Percentiles rank a stretch among this genome's conserved stretches.
phyloP scores from a whole-genome alignment of 2,329 filamentous ascomycete genomes.

The Clarireedia sp. region DNA sequence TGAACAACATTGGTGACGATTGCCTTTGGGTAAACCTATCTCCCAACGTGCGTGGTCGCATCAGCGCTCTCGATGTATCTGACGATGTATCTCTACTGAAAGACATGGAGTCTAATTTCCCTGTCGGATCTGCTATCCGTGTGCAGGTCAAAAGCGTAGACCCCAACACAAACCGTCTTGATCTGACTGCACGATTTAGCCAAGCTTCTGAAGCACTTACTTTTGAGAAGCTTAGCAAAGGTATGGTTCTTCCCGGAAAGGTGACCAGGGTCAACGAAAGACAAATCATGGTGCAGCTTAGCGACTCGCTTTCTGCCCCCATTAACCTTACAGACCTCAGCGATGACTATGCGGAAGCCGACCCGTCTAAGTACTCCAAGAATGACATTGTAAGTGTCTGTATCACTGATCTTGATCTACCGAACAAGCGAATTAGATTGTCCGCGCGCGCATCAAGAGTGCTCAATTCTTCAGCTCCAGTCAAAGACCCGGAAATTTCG shows the following conservation, averaged over 20 bases:
- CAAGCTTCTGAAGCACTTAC: slow-evolving; percentile 48
- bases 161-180: slow-evolving; percentile 62
- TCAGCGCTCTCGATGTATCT: slow-evolving; percentile 75
- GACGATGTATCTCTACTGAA: slow-evolving; percentile 76
- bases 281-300: slow-evolving; percentile 77
- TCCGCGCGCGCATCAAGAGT: slow-evolving; percentile 83
- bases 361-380: slow-evolving; percentile 67
- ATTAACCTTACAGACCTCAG: slow-evolving; percentile 75
- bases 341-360: slow-evolving; percentile 78
- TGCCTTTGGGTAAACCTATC: slow-evolving; percentile 87
- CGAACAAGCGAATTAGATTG: slow-evolving; percentile 76
- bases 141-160: slow-evolving; percentile 73
- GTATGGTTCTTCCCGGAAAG: slow-evolving; percentile 74
- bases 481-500: slow-evolving; percentile 74
- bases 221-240: slow-evolving; percentile 64
- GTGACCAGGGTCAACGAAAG: slow-evolving; percentile 81
- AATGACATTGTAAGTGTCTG: slow-evolving; percentile 86
- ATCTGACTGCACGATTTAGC: slow-evolving; percentile 71
- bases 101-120: slow-evolving; percentile 72
- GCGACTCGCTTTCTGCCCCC: slow-evolving; percentile 69
- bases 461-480: slow-evolving; percentile 71
- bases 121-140: slow-evolving; percentile 78
- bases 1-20: slow-evolving; percentile 79
- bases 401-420: slow-evolving; percentile 67
- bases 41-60: slow-evolving; percentile 76